Evolutionary conservation across 768 basidiomycete species (phyloP).

Genomic region (Lyophyllum shimeji): DNA sequence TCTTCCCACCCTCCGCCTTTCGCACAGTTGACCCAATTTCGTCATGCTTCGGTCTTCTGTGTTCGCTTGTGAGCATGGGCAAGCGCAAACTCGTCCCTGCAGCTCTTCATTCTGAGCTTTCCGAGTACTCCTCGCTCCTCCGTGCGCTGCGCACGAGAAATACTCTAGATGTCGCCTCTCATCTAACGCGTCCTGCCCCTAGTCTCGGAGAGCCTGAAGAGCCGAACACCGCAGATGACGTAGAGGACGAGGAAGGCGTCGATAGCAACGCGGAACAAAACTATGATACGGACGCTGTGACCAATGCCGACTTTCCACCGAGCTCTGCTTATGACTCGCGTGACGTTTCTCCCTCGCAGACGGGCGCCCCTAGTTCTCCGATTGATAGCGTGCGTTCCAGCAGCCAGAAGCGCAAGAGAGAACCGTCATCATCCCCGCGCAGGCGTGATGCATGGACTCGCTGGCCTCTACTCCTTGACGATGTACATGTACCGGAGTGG

Average conservation of each 20-base stretch:
- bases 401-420: conserved; percentile 24
- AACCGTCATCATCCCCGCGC: conserved; percentile 6
- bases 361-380: conserved; percentile 2
- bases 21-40: neutral
- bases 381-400: neutral
- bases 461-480: conserved; percentile 68
- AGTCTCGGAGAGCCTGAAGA: conserved; percentile 7
- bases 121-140: conserved; percentile 66
- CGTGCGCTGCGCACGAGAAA: conserved; percentile 60
- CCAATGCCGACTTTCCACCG: conserved; percentile 1
- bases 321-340: conserved; percentile 11
- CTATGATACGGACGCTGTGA: too few species aligned
- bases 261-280: too few species aligned
- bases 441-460: conserved; percentile 64
- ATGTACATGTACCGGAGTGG: conserved; percentile 71
- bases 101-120: conserved; percentile 60
- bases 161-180: conserved; percentile 56
- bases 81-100: conserved; percentile 49
- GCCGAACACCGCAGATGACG: conserved; percentile 24
- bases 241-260: conserved; percentile 23
- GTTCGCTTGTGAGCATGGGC: conserved; percentile 21
- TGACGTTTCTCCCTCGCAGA: conserved; percentile 9
- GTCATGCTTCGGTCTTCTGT: conserved; percentile 5
- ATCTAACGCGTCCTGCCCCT: conserved; percentile 35
- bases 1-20: conserved; percentile 26